Evolutionary conservation across 495 filamentous ascomycete genomes (phyloP).

Genomic region (Penicillium crystallinum): DNA sequence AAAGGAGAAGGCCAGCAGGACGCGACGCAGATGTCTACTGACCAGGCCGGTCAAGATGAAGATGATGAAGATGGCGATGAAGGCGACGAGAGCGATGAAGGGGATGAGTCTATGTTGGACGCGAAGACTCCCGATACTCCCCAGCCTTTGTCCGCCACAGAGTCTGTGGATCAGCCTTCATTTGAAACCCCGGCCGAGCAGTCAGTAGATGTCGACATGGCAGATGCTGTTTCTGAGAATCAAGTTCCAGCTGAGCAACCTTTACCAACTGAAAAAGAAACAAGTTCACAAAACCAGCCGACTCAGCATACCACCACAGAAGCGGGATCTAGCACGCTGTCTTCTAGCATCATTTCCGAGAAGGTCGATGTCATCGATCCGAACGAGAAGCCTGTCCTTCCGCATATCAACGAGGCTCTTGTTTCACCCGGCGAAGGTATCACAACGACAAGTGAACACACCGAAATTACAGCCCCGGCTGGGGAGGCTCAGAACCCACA

Average conservation of each 20-base stretch:
- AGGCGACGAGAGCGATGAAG: slow-evolving; percentile 53
- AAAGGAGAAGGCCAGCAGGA: slow-evolving; percentile 33
- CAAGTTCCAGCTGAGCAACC: slow-evolving; percentile 21
- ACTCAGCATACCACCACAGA: too few species aligned
- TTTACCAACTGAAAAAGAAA: slow-evolving; percentile 1
- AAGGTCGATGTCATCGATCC: background rate
- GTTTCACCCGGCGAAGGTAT: background rate
- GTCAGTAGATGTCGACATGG: slow-evolving; percentile 22
- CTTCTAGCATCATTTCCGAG: background rate
- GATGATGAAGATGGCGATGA: slow-evolving; percentile 39
- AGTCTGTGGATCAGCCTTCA: slow-evolving; percentile 15
- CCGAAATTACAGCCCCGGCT: background rate
- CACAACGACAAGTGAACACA: background rate
- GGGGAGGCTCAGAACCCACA: background rate
- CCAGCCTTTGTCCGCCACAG: slow-evolving; percentile 18
- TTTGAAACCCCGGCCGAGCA: slow-evolving; percentile 20
- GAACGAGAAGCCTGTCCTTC: background rate
- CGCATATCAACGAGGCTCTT: background rate
- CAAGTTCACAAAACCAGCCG: background rate
- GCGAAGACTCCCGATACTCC: slow-evolving; percentile 44
- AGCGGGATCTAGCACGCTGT: background rate
- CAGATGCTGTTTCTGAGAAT: slow-evolving; percentile 20
- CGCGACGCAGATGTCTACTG: slow-evolving; percentile 29
- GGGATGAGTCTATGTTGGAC: slow-evolving; percentile 52
- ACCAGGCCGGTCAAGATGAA: slow-evolving; percentile 40